These are phyloP conservation scores for Phytophthora sansomeana DNA, from an alignment of 352 stramenopile genomes.

Conservation along the genomic window DNA sequence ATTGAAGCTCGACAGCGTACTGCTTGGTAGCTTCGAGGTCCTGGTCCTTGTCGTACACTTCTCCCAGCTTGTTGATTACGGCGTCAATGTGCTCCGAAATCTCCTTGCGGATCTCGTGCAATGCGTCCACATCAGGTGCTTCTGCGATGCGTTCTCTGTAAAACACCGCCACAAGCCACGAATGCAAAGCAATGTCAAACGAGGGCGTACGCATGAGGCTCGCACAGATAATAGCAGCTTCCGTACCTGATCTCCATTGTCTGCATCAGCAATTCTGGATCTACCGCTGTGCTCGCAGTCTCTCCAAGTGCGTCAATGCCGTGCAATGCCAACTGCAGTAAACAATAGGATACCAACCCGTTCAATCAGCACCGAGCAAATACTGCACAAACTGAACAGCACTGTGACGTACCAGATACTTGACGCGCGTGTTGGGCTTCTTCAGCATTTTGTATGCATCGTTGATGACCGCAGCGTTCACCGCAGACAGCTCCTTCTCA, in stretches of 20 bases:
- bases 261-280: constrained; percentile 80
- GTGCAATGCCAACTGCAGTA: constrained; percentile 70
- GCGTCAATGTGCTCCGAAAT: constrained; percentile 76
- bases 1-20: constrained; percentile 83
- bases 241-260: constrained; percentile 87
- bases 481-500: constrained; percentile 80
- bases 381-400: background rate
- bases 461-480: constrained; percentile 85
- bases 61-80: constrained; percentile 74
- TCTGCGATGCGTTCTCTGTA: constrained; percentile 81
- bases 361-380: background rate
- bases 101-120: constrained; percentile 67
- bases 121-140: constrained; percentile 48
- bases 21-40: constrained; percentile 81
- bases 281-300: constrained; percentile 75
- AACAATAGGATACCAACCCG: background rate
- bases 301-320: constrained; percentile 85
- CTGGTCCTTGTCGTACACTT: constrained; percentile 79
- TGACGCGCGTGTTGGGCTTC: constrained; percentile 83
- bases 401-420: constrained; percentile 76
- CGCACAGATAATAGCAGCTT: background rate
- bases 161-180: background rate
- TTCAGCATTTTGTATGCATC: constrained; percentile 91
- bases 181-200: constrained; percentile 11
- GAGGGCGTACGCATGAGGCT: background rate